These are phyloP conservation scores for Aspergillus jensenii DNA, from an alignment of 2,329 filamentous ascomycete species.

Conservation along the genomic window DNA sequence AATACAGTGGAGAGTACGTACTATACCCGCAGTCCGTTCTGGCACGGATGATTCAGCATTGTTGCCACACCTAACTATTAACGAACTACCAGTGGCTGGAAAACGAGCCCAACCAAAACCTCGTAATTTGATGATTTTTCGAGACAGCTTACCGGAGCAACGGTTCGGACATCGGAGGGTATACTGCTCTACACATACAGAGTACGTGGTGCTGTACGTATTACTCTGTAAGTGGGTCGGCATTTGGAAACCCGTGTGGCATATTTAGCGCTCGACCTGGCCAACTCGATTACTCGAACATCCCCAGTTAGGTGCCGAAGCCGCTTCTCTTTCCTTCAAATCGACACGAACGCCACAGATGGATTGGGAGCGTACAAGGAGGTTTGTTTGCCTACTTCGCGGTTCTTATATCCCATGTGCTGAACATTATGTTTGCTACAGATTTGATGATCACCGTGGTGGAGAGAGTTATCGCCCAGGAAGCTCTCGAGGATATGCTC, in stretches of 20 bases:
- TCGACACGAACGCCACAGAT: slow-evolving; percentile 18
- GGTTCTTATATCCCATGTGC: neutral
- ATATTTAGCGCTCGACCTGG: no score
- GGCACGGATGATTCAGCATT: neutral
- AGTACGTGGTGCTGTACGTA: no score
- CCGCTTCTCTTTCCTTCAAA: neutral
- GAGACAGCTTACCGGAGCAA: neutral
- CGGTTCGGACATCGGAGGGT: no score
- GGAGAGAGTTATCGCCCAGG: slow-evolving; percentile 46
- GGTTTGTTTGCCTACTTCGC: slow-evolving; percentile 27
- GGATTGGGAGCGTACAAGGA: slow-evolving; percentile 46
- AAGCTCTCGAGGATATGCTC: slow-evolving; percentile 37
- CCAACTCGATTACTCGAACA: no score
- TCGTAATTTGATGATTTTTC: no score
- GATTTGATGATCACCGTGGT: slow-evolving; percentile 43
- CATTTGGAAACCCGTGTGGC: no score
- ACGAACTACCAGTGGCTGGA: neutral
- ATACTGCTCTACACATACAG: no score
- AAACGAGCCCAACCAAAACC: neutral
- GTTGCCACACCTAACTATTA: neutral
- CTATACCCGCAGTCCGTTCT: no score
- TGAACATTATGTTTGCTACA: slow-evolving; percentile 7
- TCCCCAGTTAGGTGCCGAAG: no score
- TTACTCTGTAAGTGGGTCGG: neutral
- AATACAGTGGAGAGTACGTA: no score